Base-by-base conservation (phyloP, 345 rosid genomes). In the Moricandia moricandioides region DNA sequence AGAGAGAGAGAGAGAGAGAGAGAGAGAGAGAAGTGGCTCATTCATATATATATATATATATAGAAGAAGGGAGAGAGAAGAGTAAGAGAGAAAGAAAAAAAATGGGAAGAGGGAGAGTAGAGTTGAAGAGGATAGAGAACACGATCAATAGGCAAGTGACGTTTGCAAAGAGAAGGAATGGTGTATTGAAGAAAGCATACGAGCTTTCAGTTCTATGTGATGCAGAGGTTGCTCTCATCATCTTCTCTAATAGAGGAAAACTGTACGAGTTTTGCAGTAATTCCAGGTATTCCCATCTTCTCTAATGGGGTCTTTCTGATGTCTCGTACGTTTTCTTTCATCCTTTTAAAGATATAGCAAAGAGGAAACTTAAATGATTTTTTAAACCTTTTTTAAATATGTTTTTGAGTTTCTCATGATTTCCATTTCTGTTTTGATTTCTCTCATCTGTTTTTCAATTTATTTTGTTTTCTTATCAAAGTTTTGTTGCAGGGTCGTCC, bases 51-150 rank as follows among this genome's bases (percentile, higher is more conserved):
- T 71, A 76, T 45, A 35, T 7, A 43, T 49, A n/a, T 39, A 61
- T n/a, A 68, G 52, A 6, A 47, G 18, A 47, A n/a, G 52, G 73
- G 34, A 52, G 34, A 26, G 16, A 29, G 57, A 17, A 43, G 39
- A 52, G 34, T 40, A 52, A 58, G 55, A 68, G 76, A 59, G 69
- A 73, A 17, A 24, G 26, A 52, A 2, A 43, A 43, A 37, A 5
- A 75, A 91, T 93, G 98, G 98, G 97, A 74, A 88, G 98, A 82
- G 98, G 98, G 45, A 89, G 97, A 84, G 98, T 93, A 71, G 98
- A 93, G 84, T 72, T 93, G 91, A 91, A 93, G 98, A 89, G 97
- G 83, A 93, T 93, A 67, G 97, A 93, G 80, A 93, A 93, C 94
- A 93, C 88, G 83, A 93, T 93, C 89, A 93, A 91, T 88, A 80